Percentiles rank a stretch among this genome's conserved stretches.
These are phyloP conservation scores for Trametes cinnabarina DNA, from an alignment of 768 basidiomycete genomes.

Conservation along the genomic window DNA sequence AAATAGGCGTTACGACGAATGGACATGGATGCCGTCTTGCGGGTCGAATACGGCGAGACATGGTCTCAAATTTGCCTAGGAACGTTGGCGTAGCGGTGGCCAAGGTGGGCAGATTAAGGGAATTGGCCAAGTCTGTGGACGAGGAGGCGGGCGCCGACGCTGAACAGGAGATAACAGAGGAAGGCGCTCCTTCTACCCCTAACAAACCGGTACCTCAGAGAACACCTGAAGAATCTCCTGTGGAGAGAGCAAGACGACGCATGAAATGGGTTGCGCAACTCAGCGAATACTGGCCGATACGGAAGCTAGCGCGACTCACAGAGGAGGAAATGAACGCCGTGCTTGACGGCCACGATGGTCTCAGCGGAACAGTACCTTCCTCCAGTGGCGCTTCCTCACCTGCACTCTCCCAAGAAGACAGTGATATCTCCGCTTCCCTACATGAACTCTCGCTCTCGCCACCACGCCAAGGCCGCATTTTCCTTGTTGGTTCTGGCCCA, in stretches of 20 bases:
- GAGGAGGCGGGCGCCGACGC: constrained; percentile 21
- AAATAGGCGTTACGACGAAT: constrained; percentile 87
- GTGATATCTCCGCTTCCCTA: constrained; percentile 25
- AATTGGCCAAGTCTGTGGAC: constrained; percentile 42
- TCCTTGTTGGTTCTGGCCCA: constrained; percentile 92
- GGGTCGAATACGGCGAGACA: constrained; percentile 75
- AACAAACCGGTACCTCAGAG: constrained; percentile 67
- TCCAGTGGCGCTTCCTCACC: constrained; percentile 21
- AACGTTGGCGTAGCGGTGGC: constrained; percentile 73
- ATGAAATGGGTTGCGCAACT: constrained; percentile 96
- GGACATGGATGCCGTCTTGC: constrained; percentile 87
- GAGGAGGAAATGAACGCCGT: constrained; percentile 66
- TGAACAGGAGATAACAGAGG: constrained; percentile 51
- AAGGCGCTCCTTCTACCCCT: constrained; percentile 54
- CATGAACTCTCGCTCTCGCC: constrained; percentile 26
- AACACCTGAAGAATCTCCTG: constrained; percentile 39
- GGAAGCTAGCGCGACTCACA: constrained; percentile 68
- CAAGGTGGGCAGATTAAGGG: constrained; percentile 69
- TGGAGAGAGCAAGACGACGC: constrained; percentile 48
- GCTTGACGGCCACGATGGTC: constrained; percentile 40
- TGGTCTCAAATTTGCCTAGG: constrained; percentile 69
- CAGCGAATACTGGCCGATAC: constrained; percentile 93
- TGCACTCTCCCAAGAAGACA: not conserved
- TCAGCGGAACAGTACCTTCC: constrained; percentile 3
- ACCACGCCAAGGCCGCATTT: constrained; percentile 60